Conservation (phyloP, 192 early-diverging fungal species). For the Gonapodya prolifera region DNA sequence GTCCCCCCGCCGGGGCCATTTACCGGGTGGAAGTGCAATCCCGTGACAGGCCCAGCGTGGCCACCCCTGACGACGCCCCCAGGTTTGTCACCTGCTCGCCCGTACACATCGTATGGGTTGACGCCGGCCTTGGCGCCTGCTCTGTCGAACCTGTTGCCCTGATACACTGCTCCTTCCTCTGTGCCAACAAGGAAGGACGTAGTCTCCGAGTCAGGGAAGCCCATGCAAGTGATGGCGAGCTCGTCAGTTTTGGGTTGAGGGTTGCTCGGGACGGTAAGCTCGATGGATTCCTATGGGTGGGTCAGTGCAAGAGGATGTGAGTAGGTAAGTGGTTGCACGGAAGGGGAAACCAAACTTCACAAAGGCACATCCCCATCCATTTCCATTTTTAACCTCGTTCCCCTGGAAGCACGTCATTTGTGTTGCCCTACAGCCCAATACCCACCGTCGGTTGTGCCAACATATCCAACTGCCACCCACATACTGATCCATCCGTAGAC, state of each 20-base stretch:
- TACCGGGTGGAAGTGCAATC: constrained; percentile 81
- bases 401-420: too few relatives aligned
- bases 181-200: constrained; percentile 90
- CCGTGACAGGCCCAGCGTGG: constrained; percentile 78
- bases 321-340: constrained; percentile 7
- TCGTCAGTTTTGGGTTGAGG: constrained; percentile 79
- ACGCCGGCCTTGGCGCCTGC: constrained; percentile 96
- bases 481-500: constrained; percentile 91
- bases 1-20: constrained; percentile 50
- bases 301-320: background rate
- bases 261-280: constrained; percentile 42
- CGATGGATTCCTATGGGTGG: constrained; percentile 52
- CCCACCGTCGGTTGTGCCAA: constrained; percentile 79
- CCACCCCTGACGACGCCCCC: constrained; percentile 49
- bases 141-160: constrained; percentile 88
- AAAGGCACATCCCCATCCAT: too few relatives aligned
- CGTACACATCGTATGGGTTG: constrained; percentile 49
- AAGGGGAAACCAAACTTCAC: too few relatives aligned
- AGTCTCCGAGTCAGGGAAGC: constrained; percentile 87
- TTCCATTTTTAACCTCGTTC: too few relatives aligned
- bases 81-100: background rate
- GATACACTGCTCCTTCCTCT: constrained; percentile 86
- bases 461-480: constrained; percentile 97
- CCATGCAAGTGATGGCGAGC: constrained; percentile 80
- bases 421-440: background rate